Conservation (phyloP, 2,329 filamentous ascomycete species). For the Aspergillus caelatus region DNA sequence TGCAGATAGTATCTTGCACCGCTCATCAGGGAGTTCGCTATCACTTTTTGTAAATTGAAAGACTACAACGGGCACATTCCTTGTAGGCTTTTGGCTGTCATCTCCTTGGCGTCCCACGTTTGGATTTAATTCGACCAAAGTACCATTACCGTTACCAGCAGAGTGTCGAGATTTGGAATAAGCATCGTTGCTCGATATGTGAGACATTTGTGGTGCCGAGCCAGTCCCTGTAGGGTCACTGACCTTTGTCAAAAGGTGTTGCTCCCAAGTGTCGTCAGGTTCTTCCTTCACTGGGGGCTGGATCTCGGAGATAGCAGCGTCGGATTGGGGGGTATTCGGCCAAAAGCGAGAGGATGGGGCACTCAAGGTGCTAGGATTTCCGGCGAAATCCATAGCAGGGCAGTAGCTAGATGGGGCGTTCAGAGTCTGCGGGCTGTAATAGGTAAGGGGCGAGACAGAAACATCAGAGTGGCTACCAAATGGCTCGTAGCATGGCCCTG, state of each 20-base stretch:
- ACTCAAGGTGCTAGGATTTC: constrained; percentile 16
- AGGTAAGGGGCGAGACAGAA: constrained; percentile 28
- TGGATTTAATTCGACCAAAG: constrained; percentile 5
- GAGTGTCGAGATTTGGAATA: neutral
- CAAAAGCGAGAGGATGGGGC: constrained; percentile 26
- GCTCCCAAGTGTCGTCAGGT: constrained; percentile 22
- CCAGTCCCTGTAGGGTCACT: constrained; percentile 1
- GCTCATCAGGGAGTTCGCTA: constrained; percentile 4
- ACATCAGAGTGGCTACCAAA: constrained; percentile 25
- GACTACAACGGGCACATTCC: constrained; percentile 8
- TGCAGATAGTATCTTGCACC: constrained; percentile 37
- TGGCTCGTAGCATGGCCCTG: constrained; percentile 26
- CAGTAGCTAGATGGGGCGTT: constrained; percentile 30
- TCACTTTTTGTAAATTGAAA: constrained; percentile 15
- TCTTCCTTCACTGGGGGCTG: constrained; percentile 16
- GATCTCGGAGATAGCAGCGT: constrained; percentile 21
- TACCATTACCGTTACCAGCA: neutral
- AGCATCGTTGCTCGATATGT: constrained; percentile 1
- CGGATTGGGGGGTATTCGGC: constrained; percentile 29
- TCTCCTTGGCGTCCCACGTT: neutral
- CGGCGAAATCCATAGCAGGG: constrained; percentile 20
- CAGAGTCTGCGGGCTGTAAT: constrained; percentile 27
- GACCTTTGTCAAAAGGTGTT: constrained; percentile 10
- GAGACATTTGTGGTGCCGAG: constrained; percentile 10
- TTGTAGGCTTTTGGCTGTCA: constrained; percentile 3